A percentile compares a stretch with the other conserved stretches of the same genome.
phyloP scores from a whole-genome alignment of 495 filamentous ascomycete genomes.

The Podospora fimiseda region DNA sequence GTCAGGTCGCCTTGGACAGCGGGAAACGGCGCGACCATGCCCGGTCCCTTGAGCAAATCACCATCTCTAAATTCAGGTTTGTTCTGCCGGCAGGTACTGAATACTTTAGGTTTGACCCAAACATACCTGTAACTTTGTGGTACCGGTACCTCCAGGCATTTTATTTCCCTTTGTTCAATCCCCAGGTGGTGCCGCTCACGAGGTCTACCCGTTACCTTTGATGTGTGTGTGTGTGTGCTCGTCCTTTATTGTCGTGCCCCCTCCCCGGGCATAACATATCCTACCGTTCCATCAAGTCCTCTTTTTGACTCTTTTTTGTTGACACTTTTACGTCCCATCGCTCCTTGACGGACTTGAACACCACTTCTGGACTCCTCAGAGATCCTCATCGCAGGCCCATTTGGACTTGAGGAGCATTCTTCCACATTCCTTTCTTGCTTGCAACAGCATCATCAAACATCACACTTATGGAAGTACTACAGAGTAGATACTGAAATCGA shows the following conservation, averaged over 20 bases:
- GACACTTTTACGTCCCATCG: slow-evolving; percentile 12
- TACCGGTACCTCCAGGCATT: not conserved
- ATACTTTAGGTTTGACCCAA: not conserved
- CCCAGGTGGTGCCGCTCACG: not conserved
- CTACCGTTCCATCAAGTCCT: slow-evolving; percentile 11
- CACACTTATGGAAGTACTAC: not conserved
- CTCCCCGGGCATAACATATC: slow-evolving; percentile 1
- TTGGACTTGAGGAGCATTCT: slow-evolving; percentile 17
- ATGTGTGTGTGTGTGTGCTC: not conserved
- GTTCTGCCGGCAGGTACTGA: slow-evolving; percentile 4
- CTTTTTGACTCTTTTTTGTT: slow-evolving; percentile 8
- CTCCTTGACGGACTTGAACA: slow-evolving; percentile 19
- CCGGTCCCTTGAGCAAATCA: slow-evolving; percentile 9
- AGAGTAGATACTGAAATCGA: no score
- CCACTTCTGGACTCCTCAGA: slow-evolving; percentile 17
- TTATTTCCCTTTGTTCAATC: not conserved
- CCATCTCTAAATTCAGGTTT: slow-evolving; percentile 4
- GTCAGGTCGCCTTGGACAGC: not conserved
- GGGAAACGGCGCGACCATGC: slow-evolving; percentile 14
- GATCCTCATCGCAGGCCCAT: slow-evolving; percentile 19
- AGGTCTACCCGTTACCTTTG: slow-evolving; percentile 1
- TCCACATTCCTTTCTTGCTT: slow-evolving; percentile 22
- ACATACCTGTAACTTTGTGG: not conserved
- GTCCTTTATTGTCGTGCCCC: slow-evolving; percentile 11
- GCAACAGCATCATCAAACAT: not conserved